phyloP scores from a whole-genome alignment of 768 basidiomycete species.

The Sporobolomyces pararoseus region DNA sequence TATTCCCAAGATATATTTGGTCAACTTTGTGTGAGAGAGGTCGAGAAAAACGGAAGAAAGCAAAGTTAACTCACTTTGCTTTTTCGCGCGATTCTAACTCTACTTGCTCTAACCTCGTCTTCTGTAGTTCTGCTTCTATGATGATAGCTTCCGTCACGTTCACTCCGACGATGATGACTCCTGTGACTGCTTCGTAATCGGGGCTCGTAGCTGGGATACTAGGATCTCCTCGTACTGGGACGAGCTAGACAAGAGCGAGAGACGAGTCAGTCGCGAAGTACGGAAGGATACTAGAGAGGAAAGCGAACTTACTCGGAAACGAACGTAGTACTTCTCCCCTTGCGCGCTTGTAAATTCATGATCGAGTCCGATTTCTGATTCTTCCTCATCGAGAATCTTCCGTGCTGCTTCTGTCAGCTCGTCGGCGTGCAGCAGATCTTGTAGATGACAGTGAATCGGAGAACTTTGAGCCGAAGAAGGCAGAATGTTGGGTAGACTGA shows the following conservation, averaged over 20 bases:
- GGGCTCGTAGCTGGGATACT: conserved; percentile 15
- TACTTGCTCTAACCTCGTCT: conserved; percentile 9
- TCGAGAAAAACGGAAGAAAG: background rate
- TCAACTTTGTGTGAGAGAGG: background rate
- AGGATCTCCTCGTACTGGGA: conserved; percentile 22
- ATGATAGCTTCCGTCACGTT: conserved; percentile 33
- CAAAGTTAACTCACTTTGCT: conserved; percentile 34
- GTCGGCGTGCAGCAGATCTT: background rate
- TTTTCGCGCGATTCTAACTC: conserved; percentile 38
- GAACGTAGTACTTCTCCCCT: background rate
- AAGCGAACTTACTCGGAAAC: conserved; percentile 14
- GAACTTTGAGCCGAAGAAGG: background rate
- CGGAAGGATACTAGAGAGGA: too few relatives aligned
- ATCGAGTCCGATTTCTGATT: background rate
- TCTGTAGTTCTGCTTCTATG: conserved; percentile 24
- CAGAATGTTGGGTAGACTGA: background rate
- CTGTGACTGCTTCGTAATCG: conserved; percentile 17
- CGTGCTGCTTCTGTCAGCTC: conserved; percentile 5
- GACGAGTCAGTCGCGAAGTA: background rate
- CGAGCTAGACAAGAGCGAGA: conserved; percentile 5
- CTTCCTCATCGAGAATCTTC: conserved; percentile 19
- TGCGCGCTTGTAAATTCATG: background rate
- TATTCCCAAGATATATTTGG: too few relatives aligned
- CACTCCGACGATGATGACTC: conserved; percentile 30
- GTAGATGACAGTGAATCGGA: background rate